Conservation (phyloP, 768 basidiomycete species). For the Crepidotus variabilis region DNA sequence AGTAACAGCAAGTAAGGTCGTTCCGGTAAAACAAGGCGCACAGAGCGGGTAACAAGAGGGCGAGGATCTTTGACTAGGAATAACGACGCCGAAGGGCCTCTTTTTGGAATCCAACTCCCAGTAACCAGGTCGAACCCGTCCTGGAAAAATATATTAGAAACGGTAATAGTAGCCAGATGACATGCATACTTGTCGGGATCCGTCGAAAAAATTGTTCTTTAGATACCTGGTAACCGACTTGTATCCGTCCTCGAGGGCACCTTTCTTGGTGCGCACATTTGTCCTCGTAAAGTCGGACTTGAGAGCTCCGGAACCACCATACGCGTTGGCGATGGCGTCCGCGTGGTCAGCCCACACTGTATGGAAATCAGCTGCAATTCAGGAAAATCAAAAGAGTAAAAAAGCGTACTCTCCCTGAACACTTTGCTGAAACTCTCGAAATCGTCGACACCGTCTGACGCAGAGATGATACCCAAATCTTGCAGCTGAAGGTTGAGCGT, state of each 20-base stretch:
- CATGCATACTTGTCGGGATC: conserved; percentile 69
- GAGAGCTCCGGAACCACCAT: conserved; percentile 92
- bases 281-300: conserved; percentile 97
- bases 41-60: conserved; percentile 81
- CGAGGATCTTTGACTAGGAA: conserved; percentile 75
- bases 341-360: conserved; percentile 98
- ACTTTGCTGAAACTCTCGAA: conserved; percentile 75
- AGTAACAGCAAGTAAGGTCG: neutral
- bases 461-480: conserved; percentile 65
- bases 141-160: conserved; percentile 30
- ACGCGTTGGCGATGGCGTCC: conserved; percentile 84
- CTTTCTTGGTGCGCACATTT: conserved; percentile 80
- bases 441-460: conserved; percentile 74
- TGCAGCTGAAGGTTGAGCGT: conserved; percentile 76
- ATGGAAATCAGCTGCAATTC: neutral
- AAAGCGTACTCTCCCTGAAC: conserved; percentile 81
- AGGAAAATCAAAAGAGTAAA: neutral
- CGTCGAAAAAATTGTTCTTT: conserved; percentile 97
- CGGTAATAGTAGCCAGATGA: neutral
- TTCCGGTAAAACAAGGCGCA: conserved; percentile 32
- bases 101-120: conserved; percentile 85
- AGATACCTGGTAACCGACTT: conserved; percentile 85
- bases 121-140: conserved; percentile 95
- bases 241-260: conserved; percentile 77
- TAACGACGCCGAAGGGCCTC: conserved; percentile 63